A percentile compares a stretch with the other conserved stretches of the same genome.
Conservation (phyloP, 2,329 filamentous ascomycete species). For the Emergomyces pasteurianus region DNA sequence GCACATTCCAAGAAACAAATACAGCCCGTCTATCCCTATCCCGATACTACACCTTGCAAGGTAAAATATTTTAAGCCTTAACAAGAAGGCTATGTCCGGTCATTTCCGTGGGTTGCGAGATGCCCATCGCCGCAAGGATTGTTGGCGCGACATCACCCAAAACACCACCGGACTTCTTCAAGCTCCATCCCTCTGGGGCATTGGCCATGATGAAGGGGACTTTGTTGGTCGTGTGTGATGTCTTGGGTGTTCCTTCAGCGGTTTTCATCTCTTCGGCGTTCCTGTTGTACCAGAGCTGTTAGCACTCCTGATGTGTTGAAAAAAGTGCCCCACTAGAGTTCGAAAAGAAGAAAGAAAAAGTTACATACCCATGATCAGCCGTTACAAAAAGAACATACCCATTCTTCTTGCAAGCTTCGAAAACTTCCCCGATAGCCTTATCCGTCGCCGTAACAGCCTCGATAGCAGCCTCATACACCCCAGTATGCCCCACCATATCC, state of each 20-base stretch:
- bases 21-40: neutral
- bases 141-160: slow-evolving; percentile 96
- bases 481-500: slow-evolving; percentile 98
- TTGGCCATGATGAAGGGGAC: slow-evolving; percentile 98
- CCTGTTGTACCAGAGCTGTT: slow-evolving; percentile 24
- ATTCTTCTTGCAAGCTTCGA: slow-evolving; percentile 85
- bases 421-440: slow-evolving; percentile 83
- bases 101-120: slow-evolving; percentile 87
- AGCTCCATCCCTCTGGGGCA: slow-evolving; percentile 74
- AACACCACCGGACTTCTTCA: slow-evolving; percentile 78
- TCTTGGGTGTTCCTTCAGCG: slow-evolving; percentile 90
- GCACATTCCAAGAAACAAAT: neutral
- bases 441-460: slow-evolving; percentile 77
- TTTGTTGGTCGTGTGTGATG: slow-evolving; percentile 94
- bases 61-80: slow-evolving; percentile 39
- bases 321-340: neutral
- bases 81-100: slow-evolving; percentile 71
- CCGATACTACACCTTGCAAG: neutral
- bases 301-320: slow-evolving; percentile 7
- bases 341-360: neutral
- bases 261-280: slow-evolving; percentile 99
- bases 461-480: slow-evolving; percentile 90
- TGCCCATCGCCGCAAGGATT: slow-evolving; percentile 76
- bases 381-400: slow-evolving; percentile 93
- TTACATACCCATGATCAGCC: slow-evolving; percentile 69